phyloP scores from a whole-genome alignment of 805 yeast species.

The Maudiozyma serrabonitensis region DNA sequence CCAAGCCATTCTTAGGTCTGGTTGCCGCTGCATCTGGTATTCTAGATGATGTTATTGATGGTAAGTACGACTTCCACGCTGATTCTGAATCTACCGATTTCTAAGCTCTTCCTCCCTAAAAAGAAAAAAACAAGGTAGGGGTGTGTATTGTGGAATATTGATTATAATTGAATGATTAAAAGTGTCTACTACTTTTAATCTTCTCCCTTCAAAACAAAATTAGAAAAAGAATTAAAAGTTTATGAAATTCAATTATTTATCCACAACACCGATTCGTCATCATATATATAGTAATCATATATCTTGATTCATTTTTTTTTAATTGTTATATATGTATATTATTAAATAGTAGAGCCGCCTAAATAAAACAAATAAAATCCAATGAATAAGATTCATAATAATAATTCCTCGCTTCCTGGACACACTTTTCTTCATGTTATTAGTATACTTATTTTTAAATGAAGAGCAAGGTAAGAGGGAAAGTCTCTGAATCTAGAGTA shows the following conservation, averaged over 20 bases:
- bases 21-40: slow-evolving; percentile 90
- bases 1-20: slow-evolving; percentile 91
- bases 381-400: background rate
- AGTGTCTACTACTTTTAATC: too few species aligned
- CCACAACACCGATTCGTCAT: too few species aligned
- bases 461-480: too few species aligned
- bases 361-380: background rate
- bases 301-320: background rate
- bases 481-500: too few species aligned
- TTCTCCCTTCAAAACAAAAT: too few species aligned
- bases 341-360: background rate
- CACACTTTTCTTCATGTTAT: background rate
- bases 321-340: background rate
- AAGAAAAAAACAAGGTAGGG: background rate
- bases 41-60: slow-evolving; percentile 52
- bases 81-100: slow-evolving; percentile 8
- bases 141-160: background rate
- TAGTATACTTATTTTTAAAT: too few species aligned
- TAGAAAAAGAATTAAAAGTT: background rate
- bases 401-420: background rate
- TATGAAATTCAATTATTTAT: background rate
- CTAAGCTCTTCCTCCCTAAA: background rate
- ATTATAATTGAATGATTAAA: too few species aligned
- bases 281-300: background rate
- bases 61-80: slow-evolving; percentile 19